Conservation (phyloP, 2,329 filamentous ascomycete genomes). For the Fusarium robinianum region DNA sequence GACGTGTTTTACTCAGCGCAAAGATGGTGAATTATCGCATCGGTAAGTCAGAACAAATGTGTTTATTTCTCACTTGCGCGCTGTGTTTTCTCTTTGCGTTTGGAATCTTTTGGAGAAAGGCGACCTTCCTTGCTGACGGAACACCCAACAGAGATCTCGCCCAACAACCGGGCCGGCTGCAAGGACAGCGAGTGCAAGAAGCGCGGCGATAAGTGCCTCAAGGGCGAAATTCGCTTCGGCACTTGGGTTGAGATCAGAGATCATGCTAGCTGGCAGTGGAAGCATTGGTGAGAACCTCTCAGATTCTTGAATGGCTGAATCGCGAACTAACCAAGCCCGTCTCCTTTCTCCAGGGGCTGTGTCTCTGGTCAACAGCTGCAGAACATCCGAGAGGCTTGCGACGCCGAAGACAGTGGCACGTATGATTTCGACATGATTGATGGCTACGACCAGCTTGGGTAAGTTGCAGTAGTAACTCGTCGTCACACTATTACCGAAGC, state of each 20-base stretch:
- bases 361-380: conserved; percentile 75
- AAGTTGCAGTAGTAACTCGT: conserved; percentile 32
- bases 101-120: conserved; percentile 4
- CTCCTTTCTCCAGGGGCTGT: conserved; percentile 76
- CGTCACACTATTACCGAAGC: not conserved
- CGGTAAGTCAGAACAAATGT: conserved; percentile 46
- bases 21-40: conserved; percentile 54
- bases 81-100: not conserved
- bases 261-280: conserved; percentile 73
- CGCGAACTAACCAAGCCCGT: conserved; percentile 3
- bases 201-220: conserved; percentile 68
- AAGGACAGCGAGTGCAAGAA: conserved; percentile 75
- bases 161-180: conserved; percentile 74
- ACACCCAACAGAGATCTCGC: conserved; percentile 68
- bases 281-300: conserved; percentile 74
- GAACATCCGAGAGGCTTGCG: conserved; percentile 64
- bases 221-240: conserved; percentile 79
- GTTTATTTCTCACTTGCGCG: not conserved
- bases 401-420: conserved; percentile 48
- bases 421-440: conserved; percentile 72
- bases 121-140: conserved; percentile 16
- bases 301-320: not conserved
- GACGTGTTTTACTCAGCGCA: conserved; percentile 12
- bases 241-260: conserved; percentile 68
- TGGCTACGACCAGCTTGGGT: conserved; percentile 76